Base-by-base conservation (phyloP, 2,329 filamentous ascomycete genomes). In the Fusarium scirpi region DNA sequence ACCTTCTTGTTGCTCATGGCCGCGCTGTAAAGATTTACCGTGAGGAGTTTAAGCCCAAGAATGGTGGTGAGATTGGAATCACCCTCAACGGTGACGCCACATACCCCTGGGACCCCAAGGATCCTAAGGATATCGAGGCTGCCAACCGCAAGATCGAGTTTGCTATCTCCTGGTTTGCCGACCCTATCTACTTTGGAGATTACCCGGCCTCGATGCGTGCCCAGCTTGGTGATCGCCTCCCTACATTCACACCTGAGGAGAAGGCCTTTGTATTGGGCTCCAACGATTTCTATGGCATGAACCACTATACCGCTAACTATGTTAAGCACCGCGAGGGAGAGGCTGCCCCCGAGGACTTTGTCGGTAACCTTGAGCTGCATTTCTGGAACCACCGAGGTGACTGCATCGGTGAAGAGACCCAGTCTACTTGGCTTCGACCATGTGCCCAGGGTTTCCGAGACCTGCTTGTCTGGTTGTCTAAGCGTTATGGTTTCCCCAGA, bases 241-340 rank as follows among this genome's bases (percentile, higher is more conserved):
- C 94, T 8, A 83, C 85, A 46, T 96, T 92, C 79, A 94, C 91
- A 0, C 80, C 86, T 1, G 91, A 93, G 71, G 93, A 97, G 77
- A 80, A 84, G 25, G 88, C 87, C 4, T 84, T 96, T n/a, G 89
- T 97, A 47, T 86, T 91, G 76, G 93, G 92, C n/a, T 93, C 91
- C 78, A 96, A 96, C 80, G 94, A 97, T 84, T 97, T 97, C 82
- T 97, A 97, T 80, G 94, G 93, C 79, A 95, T 95, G 92, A 97
- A 97, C 85, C 92, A 94, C 85, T 97, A 97, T 85, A 94, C 92
- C 53, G 91, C 93, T 77, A 93, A 96, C 85, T 97, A 92, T 82
- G 90, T 97, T 82, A 90, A 90, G 79, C 90, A 94, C 82, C 88
- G 89, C 76, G 85, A 87, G 10, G 86, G 85, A 9, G 82, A 85